Evolutionary conservation across 257 asterid genomes (phyloP).

Genomic region (Misopates orontium): DNA sequence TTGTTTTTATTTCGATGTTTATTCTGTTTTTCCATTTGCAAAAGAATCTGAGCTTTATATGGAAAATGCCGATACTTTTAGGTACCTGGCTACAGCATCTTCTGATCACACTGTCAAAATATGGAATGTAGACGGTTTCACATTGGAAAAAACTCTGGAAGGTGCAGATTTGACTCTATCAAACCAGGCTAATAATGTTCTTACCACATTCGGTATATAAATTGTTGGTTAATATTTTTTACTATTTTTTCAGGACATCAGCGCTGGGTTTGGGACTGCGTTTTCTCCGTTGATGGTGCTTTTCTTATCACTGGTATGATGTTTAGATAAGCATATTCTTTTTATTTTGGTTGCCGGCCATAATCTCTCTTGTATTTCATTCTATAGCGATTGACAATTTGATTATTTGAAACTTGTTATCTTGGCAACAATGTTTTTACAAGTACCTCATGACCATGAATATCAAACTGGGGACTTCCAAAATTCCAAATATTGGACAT

Average conservation of each 20-base stretch:
- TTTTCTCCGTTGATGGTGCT: constrained; percentile 95
- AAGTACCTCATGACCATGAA: neutral
- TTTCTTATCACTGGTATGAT: constrained; percentile 80
- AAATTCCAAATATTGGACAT: neutral
- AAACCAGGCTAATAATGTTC: neutral
- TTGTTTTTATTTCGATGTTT: neutral
- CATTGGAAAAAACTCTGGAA: constrained; percentile 75
- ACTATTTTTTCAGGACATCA: constrained; percentile 72
- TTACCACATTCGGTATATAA: neutral
- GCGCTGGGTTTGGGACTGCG: constrained; percentile 99
- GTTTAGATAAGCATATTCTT: neutral
- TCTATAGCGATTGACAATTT: neutral
- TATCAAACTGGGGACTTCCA: neutral
- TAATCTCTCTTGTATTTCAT: neutral
- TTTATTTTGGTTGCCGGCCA: neutral
- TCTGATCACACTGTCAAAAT: constrained; percentile 89
- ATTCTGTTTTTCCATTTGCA: neutral
- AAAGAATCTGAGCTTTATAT: neutral
- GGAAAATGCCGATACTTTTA: constrained; percentile 28
- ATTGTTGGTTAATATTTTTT: neutral
- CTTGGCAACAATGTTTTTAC: neutral
- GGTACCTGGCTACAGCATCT: constrained; percentile 95
- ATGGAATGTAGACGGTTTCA: constrained; percentile 96
- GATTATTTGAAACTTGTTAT: neutral
- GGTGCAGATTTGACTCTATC: constrained; percentile 41